A percentile compares a stretch with the other conserved stretches of the same genome.
phyloP scores from a whole-genome alignment of 2,329 filamentous ascomycete species.

The Endoconidiophora laricicola region DNA sequence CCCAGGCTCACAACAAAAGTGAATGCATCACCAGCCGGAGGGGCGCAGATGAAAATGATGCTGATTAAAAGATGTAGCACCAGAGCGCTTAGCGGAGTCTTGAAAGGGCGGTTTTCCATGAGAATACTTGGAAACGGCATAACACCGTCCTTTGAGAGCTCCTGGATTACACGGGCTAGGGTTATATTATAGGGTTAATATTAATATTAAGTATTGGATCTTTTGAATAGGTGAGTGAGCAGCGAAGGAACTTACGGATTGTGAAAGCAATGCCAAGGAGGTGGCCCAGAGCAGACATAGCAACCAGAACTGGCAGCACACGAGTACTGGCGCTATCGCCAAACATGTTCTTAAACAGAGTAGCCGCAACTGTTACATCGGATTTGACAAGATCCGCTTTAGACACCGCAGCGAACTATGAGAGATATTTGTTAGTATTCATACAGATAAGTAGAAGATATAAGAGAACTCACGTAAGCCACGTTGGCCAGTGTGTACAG shows the following conservation, averaged over 20 bases:
- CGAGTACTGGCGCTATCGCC: slow-evolving; percentile 34
- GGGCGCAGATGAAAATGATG: slow-evolving; percentile 46
- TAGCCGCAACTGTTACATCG: slow-evolving; percentile 41
- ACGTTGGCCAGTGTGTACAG: slow-evolving; percentile 49
- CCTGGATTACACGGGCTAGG: slow-evolving; percentile 42
- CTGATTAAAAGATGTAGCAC: slow-evolving; percentile 52
- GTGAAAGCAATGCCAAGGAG: slow-evolving; percentile 41
- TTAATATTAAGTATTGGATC: neutral
- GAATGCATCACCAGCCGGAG: slow-evolving; percentile 51
- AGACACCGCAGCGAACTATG: slow-evolving; percentile 39
- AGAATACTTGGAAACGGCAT: slow-evolving; percentile 49
- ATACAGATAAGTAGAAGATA: too few species aligned
- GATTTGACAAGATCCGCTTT: slow-evolving; percentile 40
- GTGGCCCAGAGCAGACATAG: slow-evolving; percentile 43
- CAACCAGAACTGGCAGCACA: slow-evolving; percentile 38
- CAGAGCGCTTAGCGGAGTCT: slow-evolving; percentile 32
- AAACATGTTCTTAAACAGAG: slow-evolving; percentile 47
- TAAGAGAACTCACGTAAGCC: slow-evolving; percentile 27
- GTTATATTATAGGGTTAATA: slow-evolving; percentile 17
- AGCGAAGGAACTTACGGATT: neutral
- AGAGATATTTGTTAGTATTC: neutral
- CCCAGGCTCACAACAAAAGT: slow-evolving; percentile 47
- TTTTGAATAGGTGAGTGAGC: neutral
- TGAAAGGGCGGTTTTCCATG: slow-evolving; percentile 52
- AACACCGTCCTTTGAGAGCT: slow-evolving; percentile 53